phyloP scores from a whole-genome alignment of 1,284 basidiomycete genomes.

The Nidula niveotomentosa region DNA sequence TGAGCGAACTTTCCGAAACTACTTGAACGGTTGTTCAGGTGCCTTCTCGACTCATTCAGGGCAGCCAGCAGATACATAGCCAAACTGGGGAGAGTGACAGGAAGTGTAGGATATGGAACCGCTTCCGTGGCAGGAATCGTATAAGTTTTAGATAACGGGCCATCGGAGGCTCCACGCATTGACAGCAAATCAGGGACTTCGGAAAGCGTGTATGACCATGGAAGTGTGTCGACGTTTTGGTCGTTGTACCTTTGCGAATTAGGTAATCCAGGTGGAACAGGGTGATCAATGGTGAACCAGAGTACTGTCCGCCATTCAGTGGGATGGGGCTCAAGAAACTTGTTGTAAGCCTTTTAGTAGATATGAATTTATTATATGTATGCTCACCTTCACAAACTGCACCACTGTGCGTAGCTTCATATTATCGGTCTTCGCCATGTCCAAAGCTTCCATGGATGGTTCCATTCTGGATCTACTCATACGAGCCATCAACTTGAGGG shows the following conservation, averaged over 20 bases:
- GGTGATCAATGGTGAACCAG: conserved; percentile 74
- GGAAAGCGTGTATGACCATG: conserved; percentile 68
- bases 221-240: conserved; percentile 60
- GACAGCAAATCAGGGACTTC: conserved; percentile 48
- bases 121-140: conserved; percentile 60
- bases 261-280: conserved; percentile 45
- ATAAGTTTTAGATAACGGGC: conserved; percentile 63
- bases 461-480: conserved; percentile 69
- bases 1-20: conserved; percentile 66
- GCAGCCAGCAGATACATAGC: conserved; percentile 73
- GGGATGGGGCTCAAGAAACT: conserved; percentile 52
- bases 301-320: conserved; percentile 69
- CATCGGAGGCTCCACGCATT: conserved; percentile 60
- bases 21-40: conserved; percentile 53
- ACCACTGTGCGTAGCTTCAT: conserved; percentile 69
- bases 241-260: conserved; percentile 43
- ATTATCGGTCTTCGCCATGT: conserved; percentile 47
- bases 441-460: conserved; percentile 65
- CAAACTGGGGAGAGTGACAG: conserved; percentile 71
- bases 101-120: conserved; percentile 65
- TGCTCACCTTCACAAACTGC: conserved; percentile 69
- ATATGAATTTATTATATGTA: neutral
- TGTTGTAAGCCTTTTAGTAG: too few relatives aligned
- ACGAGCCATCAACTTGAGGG: conserved; percentile 71
- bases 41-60: conserved; percentile 63